These are phyloP conservation scores for Leccinum variicolor DNA, from an alignment of 768 basidiomycete species.

Conservation along the genomic window DNA sequence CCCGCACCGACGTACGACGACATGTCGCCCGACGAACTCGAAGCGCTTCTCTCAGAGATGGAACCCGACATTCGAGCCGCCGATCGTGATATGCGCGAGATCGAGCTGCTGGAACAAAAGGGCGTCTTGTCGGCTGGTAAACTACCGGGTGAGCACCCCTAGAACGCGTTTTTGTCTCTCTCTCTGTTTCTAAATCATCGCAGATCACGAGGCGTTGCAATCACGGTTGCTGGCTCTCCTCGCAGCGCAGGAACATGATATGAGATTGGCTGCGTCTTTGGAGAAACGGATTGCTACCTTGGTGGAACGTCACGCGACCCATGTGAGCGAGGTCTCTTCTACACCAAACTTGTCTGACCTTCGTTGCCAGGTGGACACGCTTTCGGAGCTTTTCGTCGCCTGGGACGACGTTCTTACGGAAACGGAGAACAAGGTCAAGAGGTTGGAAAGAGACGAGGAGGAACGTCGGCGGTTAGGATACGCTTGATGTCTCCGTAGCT, in stretches of 20 bases:
- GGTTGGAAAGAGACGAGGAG: slow-evolving; percentile 57
- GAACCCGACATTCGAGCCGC: slow-evolving; percentile 81
- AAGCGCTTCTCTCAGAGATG: slow-evolving; percentile 72
- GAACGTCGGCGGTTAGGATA: slow-evolving; percentile 64
- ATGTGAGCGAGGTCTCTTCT: slow-evolving; percentile 41
- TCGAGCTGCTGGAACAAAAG: slow-evolving; percentile 64
- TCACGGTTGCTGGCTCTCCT: slow-evolving; percentile 66
- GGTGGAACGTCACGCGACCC: slow-evolving; percentile 67
- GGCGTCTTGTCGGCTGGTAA: slow-evolving; percentile 73
- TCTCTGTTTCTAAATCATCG: background rate
- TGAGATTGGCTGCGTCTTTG: slow-evolving; percentile 50
- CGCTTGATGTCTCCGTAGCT: slow-evolving; percentile 29
- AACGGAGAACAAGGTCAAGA: slow-evolving; percentile 55
- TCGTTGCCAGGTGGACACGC: slow-evolving; percentile 61
- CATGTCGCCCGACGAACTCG: slow-evolving; percentile 66
- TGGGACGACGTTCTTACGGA: slow-evolving; percentile 80
- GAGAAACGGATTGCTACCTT: slow-evolving; percentile 64
- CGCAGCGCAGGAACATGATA: slow-evolving; percentile 57
- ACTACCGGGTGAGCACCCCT: slow-evolving; percentile 45
- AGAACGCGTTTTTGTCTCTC: background rate
- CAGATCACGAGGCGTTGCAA: slow-evolving; percentile 62
- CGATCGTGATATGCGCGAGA: slow-evolving; percentile 78
- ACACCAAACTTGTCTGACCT: background rate
- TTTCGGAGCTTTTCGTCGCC: slow-evolving; percentile 80
- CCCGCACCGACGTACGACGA: slow-evolving; percentile 53